A percentile compares a stretch with the other conserved stretches of the same genome.
Conservation (phyloP, 148 eudicot species). For the Fallopia convolvulus region DNA sequence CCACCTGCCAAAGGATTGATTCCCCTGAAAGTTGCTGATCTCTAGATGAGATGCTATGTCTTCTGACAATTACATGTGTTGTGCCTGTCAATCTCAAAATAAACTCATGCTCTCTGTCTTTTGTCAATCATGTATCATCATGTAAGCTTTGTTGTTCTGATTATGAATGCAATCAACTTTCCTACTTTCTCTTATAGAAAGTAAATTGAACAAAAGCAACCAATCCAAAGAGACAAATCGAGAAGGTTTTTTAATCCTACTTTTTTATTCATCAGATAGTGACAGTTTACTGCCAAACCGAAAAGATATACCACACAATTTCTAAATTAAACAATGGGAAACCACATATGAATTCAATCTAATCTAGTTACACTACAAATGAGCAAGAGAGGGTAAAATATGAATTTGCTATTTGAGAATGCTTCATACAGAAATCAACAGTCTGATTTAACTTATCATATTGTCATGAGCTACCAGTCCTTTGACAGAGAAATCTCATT, state of each 20-base stretch:
- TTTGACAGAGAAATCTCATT: not conserved
- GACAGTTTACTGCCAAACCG: too few species aligned
- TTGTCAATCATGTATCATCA: not conserved
- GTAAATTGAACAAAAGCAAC: not conserved
- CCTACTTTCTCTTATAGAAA: not conserved
- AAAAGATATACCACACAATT: not conserved
- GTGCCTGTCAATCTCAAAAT: constrained; percentile 2
- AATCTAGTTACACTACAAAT: not conserved
- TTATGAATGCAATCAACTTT: not conserved
- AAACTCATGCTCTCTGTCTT: not conserved
- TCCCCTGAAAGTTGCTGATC: not conserved
- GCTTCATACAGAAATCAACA: not conserved
- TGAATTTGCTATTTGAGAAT: not conserved
- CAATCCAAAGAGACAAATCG: not conserved
- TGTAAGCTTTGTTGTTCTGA: constrained; percentile 1
- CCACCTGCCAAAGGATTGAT: not conserved
- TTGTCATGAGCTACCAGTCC: not conserved
- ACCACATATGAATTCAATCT: not conserved
- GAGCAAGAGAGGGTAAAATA: not conserved
- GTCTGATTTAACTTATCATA: not conserved
- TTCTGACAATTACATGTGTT: constrained; percentile 44
- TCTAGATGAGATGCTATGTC: constrained; percentile 45
- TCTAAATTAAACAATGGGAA: not conserved
- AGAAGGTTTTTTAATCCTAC: not conserved
- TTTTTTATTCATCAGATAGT: too few species aligned